A percentile compares a stretch with the other conserved stretches of the same genome.
Conservation (phyloP, 2,329 filamentous ascomycete species). For the Sclerotinia nivalis region DNA sequence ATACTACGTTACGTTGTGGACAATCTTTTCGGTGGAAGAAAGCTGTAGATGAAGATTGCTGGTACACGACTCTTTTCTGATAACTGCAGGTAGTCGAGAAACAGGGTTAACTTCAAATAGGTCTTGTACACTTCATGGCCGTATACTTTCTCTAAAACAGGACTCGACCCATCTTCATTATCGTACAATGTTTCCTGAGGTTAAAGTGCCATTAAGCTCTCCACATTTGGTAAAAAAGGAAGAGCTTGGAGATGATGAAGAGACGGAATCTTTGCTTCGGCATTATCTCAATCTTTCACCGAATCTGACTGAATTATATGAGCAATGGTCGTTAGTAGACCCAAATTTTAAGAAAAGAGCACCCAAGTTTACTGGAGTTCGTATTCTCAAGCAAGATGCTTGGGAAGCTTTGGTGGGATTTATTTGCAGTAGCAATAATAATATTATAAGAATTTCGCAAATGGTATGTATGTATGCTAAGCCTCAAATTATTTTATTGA, state of each 20-base stretch:
- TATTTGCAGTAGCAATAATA: constrained; percentile 99
- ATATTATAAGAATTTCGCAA: constrained; percentile 90
- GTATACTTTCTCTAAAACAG: constrained; percentile 82
- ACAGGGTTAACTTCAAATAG: constrained; percentile 45
- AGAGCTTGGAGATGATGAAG: constrained; percentile 53
- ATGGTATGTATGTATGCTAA: constrained; percentile 61
- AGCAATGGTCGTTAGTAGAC: constrained; percentile 83
- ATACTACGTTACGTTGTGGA: constrained; percentile 90
- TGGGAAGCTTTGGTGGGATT: constrained; percentile 95
- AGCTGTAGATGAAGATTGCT: constrained; percentile 78
- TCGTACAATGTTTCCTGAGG: constrained; percentile 62
- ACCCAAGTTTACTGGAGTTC: constrained; percentile 82
- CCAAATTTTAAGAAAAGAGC: constrained; percentile 87
- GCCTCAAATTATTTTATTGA: not conserved
- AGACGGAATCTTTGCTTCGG: constrained; percentile 71
- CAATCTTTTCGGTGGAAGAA: constrained; percentile 97
- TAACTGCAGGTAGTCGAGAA: constrained; percentile 2
- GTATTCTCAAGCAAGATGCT: constrained; percentile 89
- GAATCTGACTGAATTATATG: constrained; percentile 75
- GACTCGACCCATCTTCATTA: constrained; percentile 79
- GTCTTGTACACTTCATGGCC: constrained; percentile 82
- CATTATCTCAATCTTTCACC: constrained; percentile 86
- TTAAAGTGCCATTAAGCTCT: constrained; percentile 41
- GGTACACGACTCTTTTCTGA: constrained; percentile 53
- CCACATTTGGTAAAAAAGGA: constrained; percentile 43